Conservation (phyloP, 331 rosid species). For the Malus hybrid region DNA sequence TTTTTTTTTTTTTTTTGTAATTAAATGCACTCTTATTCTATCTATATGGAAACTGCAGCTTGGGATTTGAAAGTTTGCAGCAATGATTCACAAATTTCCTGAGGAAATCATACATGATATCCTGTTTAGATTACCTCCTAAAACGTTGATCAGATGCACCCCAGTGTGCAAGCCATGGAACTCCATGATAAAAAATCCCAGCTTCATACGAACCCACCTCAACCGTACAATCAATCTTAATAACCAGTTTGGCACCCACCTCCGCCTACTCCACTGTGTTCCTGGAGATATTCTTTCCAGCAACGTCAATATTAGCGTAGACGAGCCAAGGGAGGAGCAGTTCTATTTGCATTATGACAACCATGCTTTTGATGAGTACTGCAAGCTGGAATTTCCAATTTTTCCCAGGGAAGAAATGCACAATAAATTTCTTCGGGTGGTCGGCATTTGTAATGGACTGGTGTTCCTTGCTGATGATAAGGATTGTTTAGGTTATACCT, state of each 20-base stretch:
- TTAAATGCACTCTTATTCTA: too few relatives aligned
- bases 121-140: too few relatives aligned
- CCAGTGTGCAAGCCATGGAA: too few relatives aligned
- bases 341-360: background rate
- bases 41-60: background rate
- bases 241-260: background rate
- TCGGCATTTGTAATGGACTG: constrained; percentile 19
- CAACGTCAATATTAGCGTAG: too few relatives aligned
- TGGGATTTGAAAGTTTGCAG: constrained; percentile 10
- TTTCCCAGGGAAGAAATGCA: background rate
- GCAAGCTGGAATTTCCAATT: constrained; percentile 4
- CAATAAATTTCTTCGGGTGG: background rate
- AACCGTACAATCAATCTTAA: background rate
- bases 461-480: constrained; percentile 3
- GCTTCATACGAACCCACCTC: background rate
- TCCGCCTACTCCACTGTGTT: constrained; percentile 3
- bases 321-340: too few relatives aligned
- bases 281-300: too few relatives aligned
- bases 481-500: background rate
- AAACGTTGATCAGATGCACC: too few relatives aligned
- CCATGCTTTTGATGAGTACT: background rate
- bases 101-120: too few relatives aligned
- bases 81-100: background rate
- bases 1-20: too few relatives aligned
- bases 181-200: background rate